Base-by-base conservation (phyloP, 306 rosid species). In the Malus domestica region DNA sequence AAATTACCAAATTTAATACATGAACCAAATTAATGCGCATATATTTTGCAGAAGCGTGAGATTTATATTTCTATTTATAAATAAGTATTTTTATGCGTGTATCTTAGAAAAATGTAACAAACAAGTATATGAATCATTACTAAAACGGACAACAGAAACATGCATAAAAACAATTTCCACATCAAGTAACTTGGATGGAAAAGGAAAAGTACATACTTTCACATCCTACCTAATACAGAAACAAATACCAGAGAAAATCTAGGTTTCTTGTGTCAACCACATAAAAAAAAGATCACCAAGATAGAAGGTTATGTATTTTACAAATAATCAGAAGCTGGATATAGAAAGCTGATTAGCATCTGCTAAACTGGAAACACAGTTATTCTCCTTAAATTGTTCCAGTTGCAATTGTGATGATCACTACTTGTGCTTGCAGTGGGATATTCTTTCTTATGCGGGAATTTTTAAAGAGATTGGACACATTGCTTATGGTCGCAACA, bases 381-480 rank as follows among this genome's bases (percentile, higher is more conserved):
- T 49, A 49, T 49, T 49, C 54, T 12, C 16, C 6, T 49, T 49
- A 49, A 49, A 49, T 49, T 49, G 18, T 49, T 49, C 18, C 54
- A 40, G 11, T 49, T 49, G 15, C 4, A 49, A 49, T 49, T 49
- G 18, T 11, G 0, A 49, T 49, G 54, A 49, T 49, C 54, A 49
- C 54, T 49, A 49, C 54, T 49, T 49, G 18, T 49, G 54, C 54
- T 35, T 29, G 82, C 82, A 95, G 99, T 95, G 99, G 99, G 99
- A 95, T 62, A 92, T 95, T 81, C 99, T 95, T 59, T 92, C 97
- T 2, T 89, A 95, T 45, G 97, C 97, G 0, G 97, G 97, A 73
- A 89, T 77, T 46, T 93, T 92, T 55, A 97, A 92, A 88, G 97
- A 92, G 88, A 92, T 95, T 96, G 97, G 96, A 14, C 99, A 95